phyloP scores from a whole-genome alignment of 208 protist genomes.

The Plasmodiophora brassicae region DNA sequence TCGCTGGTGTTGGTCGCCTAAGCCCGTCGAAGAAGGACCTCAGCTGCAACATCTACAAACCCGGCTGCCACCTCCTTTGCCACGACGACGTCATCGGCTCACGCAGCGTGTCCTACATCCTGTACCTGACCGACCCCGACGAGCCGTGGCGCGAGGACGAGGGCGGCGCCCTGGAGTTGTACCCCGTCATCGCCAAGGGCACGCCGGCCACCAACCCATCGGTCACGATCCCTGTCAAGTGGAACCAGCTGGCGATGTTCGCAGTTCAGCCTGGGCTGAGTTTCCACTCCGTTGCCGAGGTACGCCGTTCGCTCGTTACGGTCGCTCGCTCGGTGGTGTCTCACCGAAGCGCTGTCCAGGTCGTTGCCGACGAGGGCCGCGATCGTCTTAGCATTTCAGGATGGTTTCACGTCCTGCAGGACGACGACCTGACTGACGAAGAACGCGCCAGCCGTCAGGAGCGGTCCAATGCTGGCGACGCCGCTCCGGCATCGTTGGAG shows the following conservation, averaged over 20 bases:
- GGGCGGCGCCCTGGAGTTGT: conserved; percentile 49
- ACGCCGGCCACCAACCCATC: neutral
- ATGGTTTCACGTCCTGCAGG: neutral
- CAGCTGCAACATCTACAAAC: conserved; percentile 41
- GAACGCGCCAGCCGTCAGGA: neutral
- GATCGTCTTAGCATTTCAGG: conserved; percentile 34
- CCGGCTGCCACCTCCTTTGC: conserved; percentile 47
- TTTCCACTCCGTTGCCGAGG: conserved; percentile 50
- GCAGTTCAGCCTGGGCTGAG: conserved; percentile 33
- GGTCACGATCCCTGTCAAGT: conserved; percentile 23
- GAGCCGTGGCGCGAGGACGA: neutral
- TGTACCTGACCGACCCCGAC: conserved; percentile 38
- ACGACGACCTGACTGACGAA: neutral
- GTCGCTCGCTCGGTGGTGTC: too few species aligned
- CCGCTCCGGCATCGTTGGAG: neutral
- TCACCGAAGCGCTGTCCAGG: too few species aligned
- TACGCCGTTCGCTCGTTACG: too few species aligned
- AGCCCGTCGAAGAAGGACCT: conserved; percentile 37
- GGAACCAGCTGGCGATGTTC: conserved; percentile 47
- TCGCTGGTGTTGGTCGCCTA: conserved; percentile 45
- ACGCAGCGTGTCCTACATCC: conserved; percentile 47
- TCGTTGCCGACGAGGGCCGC: neutral
- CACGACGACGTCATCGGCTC: conserved; percentile 57
- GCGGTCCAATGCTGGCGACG: neutral
- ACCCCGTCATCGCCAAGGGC: neutral